Conservation (phyloP, 805 yeast genomes). For the Wickerhamomyces strasburgensis region DNA sequence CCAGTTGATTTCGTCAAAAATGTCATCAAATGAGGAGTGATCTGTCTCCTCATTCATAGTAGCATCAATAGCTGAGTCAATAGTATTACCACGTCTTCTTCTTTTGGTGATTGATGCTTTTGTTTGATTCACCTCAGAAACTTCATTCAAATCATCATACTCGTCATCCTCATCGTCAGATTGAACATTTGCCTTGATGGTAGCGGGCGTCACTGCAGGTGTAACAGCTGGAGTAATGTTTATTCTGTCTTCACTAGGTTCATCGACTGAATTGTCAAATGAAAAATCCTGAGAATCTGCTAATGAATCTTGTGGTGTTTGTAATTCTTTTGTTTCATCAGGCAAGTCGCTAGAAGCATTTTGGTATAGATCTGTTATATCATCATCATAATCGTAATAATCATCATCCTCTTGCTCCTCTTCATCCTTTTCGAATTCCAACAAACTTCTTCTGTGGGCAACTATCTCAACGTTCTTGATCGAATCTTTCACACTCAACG, state of each 20-base stretch:
- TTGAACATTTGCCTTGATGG: constrained; percentile 8
- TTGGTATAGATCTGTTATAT: constrained; percentile 22
- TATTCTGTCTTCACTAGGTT: constrained; percentile 8
- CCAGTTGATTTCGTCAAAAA: constrained; percentile 79
- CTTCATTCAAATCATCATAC: constrained; percentile 16
- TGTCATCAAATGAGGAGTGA: constrained; percentile 44
- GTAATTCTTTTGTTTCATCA: background rate
- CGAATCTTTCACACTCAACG: constrained; percentile 8
- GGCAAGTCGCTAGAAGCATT: constrained; percentile 9
- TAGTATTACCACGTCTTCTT: constrained; percentile 23
- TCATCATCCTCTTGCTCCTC: constrained; percentile 24
- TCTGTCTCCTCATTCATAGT: constrained; percentile 16
- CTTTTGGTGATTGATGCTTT: constrained; percentile 7
- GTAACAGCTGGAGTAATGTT: constrained; percentile 7
- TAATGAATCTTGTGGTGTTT: constrained; percentile 3
- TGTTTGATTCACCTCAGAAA: constrained; percentile 7
- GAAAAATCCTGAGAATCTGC: constrained; percentile 17
- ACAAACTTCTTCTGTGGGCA: constrained; percentile 26
- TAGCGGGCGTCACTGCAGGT: constrained; percentile 13
- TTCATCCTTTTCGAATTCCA: constrained; percentile 19
- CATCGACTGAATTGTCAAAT: constrained; percentile 16
- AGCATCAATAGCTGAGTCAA: constrained; percentile 31
- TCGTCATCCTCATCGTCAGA: constrained; percentile 21
- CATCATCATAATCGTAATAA: constrained; percentile 27
- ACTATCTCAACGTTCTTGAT: constrained; percentile 28